phyloP scores from a whole-genome alignment of 192 early-diverging fungal genomes.

The Coemansia sp. region DNA sequence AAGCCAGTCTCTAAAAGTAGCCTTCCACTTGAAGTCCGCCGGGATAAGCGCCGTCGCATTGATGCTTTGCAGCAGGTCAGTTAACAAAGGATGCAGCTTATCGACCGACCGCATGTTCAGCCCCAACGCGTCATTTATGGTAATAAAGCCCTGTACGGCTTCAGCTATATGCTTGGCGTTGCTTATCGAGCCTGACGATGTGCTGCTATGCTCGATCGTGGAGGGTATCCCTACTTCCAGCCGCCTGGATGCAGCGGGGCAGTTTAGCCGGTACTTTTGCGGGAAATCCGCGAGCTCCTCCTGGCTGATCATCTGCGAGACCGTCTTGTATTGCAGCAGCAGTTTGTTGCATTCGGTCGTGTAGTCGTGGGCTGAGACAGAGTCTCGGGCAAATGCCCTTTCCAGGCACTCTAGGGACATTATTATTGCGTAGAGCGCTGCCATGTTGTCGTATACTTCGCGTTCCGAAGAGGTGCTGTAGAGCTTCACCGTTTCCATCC shows the following conservation, averaged over 20 bases:
- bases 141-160: conserved; percentile 81
- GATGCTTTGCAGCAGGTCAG: conserved; percentile 81
- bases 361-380: conserved; percentile 81
- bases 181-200: conserved; percentile 41
- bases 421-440: conserved; percentile 90
- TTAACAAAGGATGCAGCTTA: conserved; percentile 83
- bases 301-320: conserved; percentile 38
- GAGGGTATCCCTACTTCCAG: conserved; percentile 95
- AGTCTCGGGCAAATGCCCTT: conserved; percentile 86
- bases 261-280: conserved; percentile 59
- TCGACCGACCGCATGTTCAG: conserved; percentile 84
- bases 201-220: conserved; percentile 85
- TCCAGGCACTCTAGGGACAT: conserved; percentile 90
- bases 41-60: conserved; percentile 79
- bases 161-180: conserved; percentile 82
- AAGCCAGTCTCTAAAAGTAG: conserved; percentile 84
- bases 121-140: conserved; percentile 84
- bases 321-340: conserved; percentile 89
- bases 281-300: conserved; percentile 58
- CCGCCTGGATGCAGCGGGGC: conserved; percentile 81
- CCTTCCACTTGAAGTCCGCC: conserved; percentile 75
- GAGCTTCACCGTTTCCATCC: conserved; percentile 71
- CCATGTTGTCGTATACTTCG: conserved; percentile 88
- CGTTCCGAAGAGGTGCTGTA: conserved; percentile 79
- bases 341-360: conserved; percentile 86